Evolutionary conservation across 345 rosid species (phyloP), one percentile per base, ranked within the genome.

Genomic region (Eucalyptus microcorys): DNA sequence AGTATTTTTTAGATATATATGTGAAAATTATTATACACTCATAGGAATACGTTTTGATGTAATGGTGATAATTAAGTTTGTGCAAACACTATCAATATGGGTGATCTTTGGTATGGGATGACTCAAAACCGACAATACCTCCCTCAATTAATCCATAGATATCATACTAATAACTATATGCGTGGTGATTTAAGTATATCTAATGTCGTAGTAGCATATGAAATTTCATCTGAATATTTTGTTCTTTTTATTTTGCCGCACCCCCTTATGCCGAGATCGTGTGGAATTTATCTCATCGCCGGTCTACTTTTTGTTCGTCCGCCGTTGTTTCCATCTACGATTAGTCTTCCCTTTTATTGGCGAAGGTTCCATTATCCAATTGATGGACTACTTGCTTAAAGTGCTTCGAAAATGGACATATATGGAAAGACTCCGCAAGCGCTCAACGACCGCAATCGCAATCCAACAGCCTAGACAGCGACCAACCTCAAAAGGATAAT

Each of bases 51-150:
- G 1, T 55, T 55, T 55, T 55, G 13, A 55, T 22, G 30, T 55
- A 4, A 55, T 8, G 30, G 30, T 0, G 2, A 55, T 55, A 55
- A 9, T 24, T 55, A 26, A 52, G 57, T 26, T 0, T 52, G 3
- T 0, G 7, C 0, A 1, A 55, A 0, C 61, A 55, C 30, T 24
- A 55, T 26, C 6, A 1, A 24, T 22, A 24, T 55, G 30, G 6
- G 13, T 55, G 30, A 55, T 22, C 6, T 24, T 55, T 26, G 6
- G 30, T 55, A 55, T 55, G 3, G 6, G 13, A 55, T 24, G 30
- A 26, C 12, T 6, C 61, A 55, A 55, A 55, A 26, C 3, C 0
- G 61, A 55, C 1, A 55, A 55, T 24, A 24, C 14, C 30, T 55
- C 3, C 21, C 30, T 55, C 6, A 24, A 55, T 55, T 55, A 55